Percentiles rank a stretch among this genome's conserved stretches.
Evolutionary conservation across 345 rosid species (phyloP).

Genomic region (Euphorbia pulcherrima): DNA sequence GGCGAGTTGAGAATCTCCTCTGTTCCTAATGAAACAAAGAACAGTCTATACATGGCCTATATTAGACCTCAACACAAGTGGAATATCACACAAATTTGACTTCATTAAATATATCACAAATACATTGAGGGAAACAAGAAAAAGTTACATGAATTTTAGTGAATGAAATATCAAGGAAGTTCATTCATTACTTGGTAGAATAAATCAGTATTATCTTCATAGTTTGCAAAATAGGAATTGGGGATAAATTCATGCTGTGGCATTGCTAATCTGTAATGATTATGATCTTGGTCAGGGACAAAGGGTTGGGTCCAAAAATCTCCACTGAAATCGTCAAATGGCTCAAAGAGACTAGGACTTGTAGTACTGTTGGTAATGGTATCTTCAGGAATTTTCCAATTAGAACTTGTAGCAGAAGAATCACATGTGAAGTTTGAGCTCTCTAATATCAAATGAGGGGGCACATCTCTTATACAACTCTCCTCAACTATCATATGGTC

Average conservation of each 20-base stretch:
- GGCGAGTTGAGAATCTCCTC: too few species aligned
- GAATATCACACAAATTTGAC: too few species aligned
- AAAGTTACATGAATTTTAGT: too few species aligned
- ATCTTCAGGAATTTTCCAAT: too few species aligned
- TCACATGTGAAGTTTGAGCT: conserved; percentile 6
- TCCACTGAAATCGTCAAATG: not conserved
- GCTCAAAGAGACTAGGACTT: not conserved
- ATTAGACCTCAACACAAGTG: too few species aligned
- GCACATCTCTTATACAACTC: too few species aligned
- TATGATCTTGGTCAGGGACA: not conserved
- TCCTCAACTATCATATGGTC: too few species aligned
- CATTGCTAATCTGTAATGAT: not conserved
- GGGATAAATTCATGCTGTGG: not conserved
- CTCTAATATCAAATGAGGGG: conserved; percentile 11
- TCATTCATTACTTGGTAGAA: not conserved
- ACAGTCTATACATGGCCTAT: too few species aligned
- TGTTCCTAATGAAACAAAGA: too few species aligned
- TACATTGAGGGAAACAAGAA: too few species aligned
- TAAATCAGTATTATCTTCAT: not conserved
- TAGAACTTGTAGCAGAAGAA: not conserved
- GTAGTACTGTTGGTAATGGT: too few species aligned
- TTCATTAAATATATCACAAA: too few species aligned
- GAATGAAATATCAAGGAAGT: not conserved
- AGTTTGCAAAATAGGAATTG: not conserved
- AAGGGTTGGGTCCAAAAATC: conserved; percentile 11